Percentiles rank a stretch among this genome's conserved stretches.
Conservation (phyloP, 345 rosid genomes). For the Kandelia obovata region DNA sequence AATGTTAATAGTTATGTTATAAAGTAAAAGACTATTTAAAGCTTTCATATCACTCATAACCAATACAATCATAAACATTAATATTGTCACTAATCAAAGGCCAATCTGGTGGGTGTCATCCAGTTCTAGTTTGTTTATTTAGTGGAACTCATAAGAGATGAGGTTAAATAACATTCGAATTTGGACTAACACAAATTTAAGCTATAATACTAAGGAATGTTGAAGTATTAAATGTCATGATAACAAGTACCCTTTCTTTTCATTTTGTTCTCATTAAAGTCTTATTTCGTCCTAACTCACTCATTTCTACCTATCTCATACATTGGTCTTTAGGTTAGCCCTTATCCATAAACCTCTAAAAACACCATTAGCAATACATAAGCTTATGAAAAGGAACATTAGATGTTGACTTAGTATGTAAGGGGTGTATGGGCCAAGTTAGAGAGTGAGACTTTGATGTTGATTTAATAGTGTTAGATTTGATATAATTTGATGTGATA, state of each 20-base stretch:
- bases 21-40: neutral
- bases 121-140: neutral
- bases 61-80: fast-evolving
- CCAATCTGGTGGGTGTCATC: too few relatives aligned
- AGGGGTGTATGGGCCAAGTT: too few relatives aligned
- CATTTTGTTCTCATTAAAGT: neutral
- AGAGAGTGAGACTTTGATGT: too few relatives aligned
- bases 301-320: neutral
- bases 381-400: too few relatives aligned
- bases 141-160: neutral
- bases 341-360: too few relatives aligned
- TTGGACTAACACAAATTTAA: neutral
- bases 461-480: too few relatives aligned
- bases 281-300: neutral
- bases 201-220: neutral
- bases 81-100: neutral
- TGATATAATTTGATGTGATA: too few relatives aligned
- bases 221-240: neutral
- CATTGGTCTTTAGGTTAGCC: too few relatives aligned
- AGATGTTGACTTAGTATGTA: too few relatives aligned
- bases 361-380: too few relatives aligned
- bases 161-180: too few relatives aligned
- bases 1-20: neutral
- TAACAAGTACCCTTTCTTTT: neutral
- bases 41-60: fast-evolving